Evolutionary conservation across 2,329 filamentous ascomycete genomes (phyloP), one percentile per base, ranked within the genome.

Genomic region (Fusarium phyllophilum): DNA sequence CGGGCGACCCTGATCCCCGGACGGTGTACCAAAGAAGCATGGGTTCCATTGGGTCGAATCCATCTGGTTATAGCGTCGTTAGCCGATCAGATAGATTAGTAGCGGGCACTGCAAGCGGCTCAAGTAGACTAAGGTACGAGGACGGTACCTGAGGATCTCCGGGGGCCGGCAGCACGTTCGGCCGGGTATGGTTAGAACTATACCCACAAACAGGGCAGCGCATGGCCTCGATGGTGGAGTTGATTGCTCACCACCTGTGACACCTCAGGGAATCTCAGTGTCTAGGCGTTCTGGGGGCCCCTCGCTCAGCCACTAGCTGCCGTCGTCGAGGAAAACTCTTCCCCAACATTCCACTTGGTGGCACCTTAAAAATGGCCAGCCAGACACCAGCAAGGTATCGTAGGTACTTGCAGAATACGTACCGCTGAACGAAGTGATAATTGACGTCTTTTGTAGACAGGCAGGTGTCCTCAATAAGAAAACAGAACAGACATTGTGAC

Each of bases 331-430:
- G 75, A 78, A 78, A 78, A 78, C 75, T 78, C 77, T 78, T 78
- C 77, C 70, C 77, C 77, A 78, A 78, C 77, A 78, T 78, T 78
- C 77, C 77, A 78, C 77, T 77, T 78, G 65, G 77, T 69, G 77
- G 68, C 75, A 78, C 73, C 67, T 74, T 67, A 75, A 77, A 71
- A 64, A 49, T 70, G 51, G 57, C 70, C 75, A 63, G 71, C 67
- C 58, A 64, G 74, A 61, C 73, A 77, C 75, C 77, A 78, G 75
- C 73, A 77, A 72, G 72, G 76, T 72, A 72, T 49, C 36, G 26
- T 44, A 56, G 65, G 66, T 70, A 70, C 56, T 49, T 69, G 44
- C 42, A 29, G 24, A 48, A 62, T 73, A 74, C 51, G 66, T 73
- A 62, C 39, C 29, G 17, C 36, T 17, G 49, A 45, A n/a, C 58